These are phyloP conservation scores for Xerocomus cyaneibrunnescens DNA, from an alignment of 1,284 basidiomycete species.

Conservation along the genomic window DNA sequence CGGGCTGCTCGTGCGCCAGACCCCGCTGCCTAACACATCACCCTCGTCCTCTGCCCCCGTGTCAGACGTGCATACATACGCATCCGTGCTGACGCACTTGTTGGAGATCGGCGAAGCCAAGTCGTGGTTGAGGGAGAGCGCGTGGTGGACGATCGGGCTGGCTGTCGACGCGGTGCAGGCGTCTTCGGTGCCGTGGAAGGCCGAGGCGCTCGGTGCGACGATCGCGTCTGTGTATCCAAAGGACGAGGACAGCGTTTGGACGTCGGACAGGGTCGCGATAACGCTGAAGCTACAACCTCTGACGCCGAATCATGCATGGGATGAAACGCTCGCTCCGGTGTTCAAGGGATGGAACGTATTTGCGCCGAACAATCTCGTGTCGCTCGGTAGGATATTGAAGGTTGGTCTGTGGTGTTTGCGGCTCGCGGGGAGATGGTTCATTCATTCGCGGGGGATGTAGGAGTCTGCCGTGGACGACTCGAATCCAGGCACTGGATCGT, in stretches of 20 bases:
- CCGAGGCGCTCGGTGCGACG: conserved; percentile 56
- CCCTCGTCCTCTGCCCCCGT: conserved; percentile 51
- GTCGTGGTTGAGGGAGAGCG: conserved; percentile 90
- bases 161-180: conserved; percentile 59
- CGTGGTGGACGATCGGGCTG: conserved; percentile 80
- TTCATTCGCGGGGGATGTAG: conserved; percentile 35
- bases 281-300: conserved; percentile 67
- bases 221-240: conserved; percentile 50
- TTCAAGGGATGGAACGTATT: conserved; percentile 77
- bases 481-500: conserved; percentile 57
- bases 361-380: conserved; percentile 65
- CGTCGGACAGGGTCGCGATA: conserved; percentile 87
- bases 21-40: conserved; percentile 51
- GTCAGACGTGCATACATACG: conserved; percentile 62
- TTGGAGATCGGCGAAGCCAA: conserved; percentile 78
- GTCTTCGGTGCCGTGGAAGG: conserved; percentile 70
- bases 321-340: conserved; percentile 63
- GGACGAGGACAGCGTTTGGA: conserved; percentile 50
- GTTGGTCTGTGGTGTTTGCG: conserved; percentile 38
- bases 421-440: background rate
- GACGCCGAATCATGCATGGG: conserved; percentile 68
- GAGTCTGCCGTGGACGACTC: conserved; percentile 58
- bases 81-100: conserved; percentile 64
- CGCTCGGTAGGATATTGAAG: conserved; percentile 81
- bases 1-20: conserved; percentile 66